A percentile compares a stretch with the other conserved stretches of the same genome.
These are phyloP conservation scores for Eucalyptus curtisii DNA, from an alignment of 345 rosid species.

Conservation along the genomic window DNA sequence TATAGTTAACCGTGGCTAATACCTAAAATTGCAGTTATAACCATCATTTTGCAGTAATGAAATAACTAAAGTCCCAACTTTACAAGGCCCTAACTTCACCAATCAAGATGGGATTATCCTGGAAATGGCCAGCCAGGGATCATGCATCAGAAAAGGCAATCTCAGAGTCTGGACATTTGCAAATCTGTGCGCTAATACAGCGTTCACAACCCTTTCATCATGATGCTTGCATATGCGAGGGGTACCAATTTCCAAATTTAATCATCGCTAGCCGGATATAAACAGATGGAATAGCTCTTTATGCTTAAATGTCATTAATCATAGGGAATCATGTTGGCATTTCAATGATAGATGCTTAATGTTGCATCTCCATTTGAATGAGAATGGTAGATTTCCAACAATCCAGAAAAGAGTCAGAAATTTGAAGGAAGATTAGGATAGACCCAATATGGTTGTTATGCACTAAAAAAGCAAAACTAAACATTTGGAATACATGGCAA, in stretches of 20 bases:
- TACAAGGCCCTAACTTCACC: neutral
- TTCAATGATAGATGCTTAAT: neutral
- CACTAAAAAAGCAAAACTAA: neutral
- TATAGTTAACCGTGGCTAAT: neutral
- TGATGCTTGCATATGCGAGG: neutral
- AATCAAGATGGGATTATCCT: neutral
- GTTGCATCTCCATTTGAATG: neutral
- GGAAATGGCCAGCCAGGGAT: neutral
- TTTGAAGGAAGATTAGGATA: neutral
- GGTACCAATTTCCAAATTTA: neutral
- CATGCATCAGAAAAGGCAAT: neutral
- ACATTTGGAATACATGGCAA: neutral
- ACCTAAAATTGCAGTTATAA: neutral
- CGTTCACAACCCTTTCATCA: neutral
- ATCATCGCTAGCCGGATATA: neutral
- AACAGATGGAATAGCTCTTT: neutral
- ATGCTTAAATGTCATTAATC: neutral
- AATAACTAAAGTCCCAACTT: neutral
- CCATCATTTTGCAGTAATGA: neutral
- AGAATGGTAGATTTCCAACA: neutral
- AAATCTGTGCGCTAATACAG: neutral
- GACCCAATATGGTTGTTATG: neutral
- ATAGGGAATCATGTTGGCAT: neutral
- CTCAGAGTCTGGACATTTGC: neutral
- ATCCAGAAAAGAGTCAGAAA: neutral